These are phyloP conservation scores for Gymnopus androsaceus DNA, from an alignment of 1,284 basidiomycete genomes.

Conservation along the genomic window DNA sequence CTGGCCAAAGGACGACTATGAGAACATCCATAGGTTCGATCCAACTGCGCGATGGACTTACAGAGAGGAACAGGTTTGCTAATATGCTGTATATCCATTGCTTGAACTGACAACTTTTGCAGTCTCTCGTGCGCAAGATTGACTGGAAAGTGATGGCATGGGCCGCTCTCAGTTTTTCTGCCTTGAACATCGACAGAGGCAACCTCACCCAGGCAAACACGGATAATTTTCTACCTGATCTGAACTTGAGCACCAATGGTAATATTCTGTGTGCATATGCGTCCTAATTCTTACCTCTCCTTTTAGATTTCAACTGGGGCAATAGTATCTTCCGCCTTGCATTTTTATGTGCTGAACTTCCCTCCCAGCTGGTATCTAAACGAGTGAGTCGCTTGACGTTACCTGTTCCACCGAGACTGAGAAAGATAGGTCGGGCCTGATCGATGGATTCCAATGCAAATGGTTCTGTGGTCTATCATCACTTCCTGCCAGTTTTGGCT, in stretches of 20 bases:
- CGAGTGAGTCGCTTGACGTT: slow-evolving; percentile 14
- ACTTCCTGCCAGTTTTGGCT: slow-evolving; percentile 62
- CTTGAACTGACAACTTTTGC: background rate
- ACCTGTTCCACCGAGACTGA: background rate
- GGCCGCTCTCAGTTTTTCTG: slow-evolving; percentile 65
- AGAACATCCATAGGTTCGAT: slow-evolving; percentile 69
- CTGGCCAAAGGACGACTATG: slow-evolving; percentile 42
- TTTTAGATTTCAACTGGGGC: slow-evolving; percentile 61
- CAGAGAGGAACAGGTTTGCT: slow-evolving; percentile 58
- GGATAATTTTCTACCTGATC: slow-evolving; percentile 66
- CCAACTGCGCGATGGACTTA: slow-evolving; percentile 69
- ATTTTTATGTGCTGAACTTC: slow-evolving; percentile 65
- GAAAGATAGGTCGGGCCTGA: slow-evolving; percentile 56
- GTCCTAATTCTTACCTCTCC: slow-evolving; percentile 17
- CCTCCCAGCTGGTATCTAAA: slow-evolving; percentile 75
- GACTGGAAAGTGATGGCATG: slow-evolving; percentile 69
- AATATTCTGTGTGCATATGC: slow-evolving; percentile 20
- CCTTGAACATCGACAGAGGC: slow-evolving; percentile 56
- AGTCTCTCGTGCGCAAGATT: slow-evolving; percentile 60
- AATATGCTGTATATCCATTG: background rate
- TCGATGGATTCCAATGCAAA: slow-evolving; percentile 59
- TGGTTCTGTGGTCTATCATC: slow-evolving; percentile 33
- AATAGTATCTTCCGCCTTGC: slow-evolving; percentile 59
- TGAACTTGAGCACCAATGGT: slow-evolving; percentile 55
- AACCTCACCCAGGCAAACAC: slow-evolving; percentile 68